Base-by-base conservation (phyloP, 345 rosid species). In the Erysimum cheiranthoides region DNA sequence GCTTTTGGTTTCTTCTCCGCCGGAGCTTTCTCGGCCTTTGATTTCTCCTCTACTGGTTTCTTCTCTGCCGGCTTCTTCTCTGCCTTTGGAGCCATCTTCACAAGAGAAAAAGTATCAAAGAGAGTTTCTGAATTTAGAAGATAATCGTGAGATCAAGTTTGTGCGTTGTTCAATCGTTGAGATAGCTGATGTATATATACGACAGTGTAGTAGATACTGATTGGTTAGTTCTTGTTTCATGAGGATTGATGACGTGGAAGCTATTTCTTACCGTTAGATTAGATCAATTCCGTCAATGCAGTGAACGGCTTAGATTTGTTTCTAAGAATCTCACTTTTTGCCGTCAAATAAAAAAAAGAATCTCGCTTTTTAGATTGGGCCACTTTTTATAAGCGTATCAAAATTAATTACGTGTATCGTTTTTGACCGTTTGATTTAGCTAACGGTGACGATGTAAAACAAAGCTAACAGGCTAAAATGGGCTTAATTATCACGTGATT, bases 1-100 rank as follows among this genome's bases (percentile, higher is more conserved):
- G 86, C 88, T 56, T 85, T 85, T 2, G 84, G 85, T 78, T 80
- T 85, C 84, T 82, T 85, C 81, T 85, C 88, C 6, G 86, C 86
- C 13, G 86, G 86, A 1, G 83, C 78, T 73, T 82, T 85, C 78
- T 85, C 88, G 0, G 84, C 88, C 42, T 84, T 84, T 28, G 70
- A 66, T 76, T 82, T 72, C 78, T 84, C 83, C 71, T 78, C 86
- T 2, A 73, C 84, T 4, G 84, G 83, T 35, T 85, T 85, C 79
- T 85, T 79, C 80, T 70, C 80, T 0, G 80, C 71, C 3, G 75
- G 75, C 42, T 76, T 76, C 43, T 76, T 62, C 70, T 61, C 86
- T 9, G 82, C 88, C 70, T 83, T 81, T 18, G 86, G 88, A 6
- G 88, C 88, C 88, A 85, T 85, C 50, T 51, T 40, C 3, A 4